Base-by-base conservation (phyloP, 1,284 basidiomycete genomes). In the Trametes polyzona region DNA sequence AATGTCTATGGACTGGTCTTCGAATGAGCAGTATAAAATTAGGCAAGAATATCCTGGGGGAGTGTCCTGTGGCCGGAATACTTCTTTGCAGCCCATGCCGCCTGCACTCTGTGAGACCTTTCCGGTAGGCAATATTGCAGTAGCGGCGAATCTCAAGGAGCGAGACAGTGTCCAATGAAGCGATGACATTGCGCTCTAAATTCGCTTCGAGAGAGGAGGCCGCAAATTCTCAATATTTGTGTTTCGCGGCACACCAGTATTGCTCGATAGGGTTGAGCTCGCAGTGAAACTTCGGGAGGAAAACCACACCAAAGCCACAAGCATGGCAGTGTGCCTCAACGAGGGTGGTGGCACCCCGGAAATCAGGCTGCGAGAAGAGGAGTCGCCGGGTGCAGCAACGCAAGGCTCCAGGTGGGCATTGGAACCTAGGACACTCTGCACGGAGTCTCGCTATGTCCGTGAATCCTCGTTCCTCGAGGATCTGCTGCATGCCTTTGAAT, bases 401-500 rank as follows among this genome's bases (percentile, higher is more conserved):
- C 2, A 51, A 41, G 4, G 32, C 26, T 12, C 35, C 55, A 1
- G 59, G 46, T 4, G 32, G 23, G 48, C 70, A 71, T 24, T 67
- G 59, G 57, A 68, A 68, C 8, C 52, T 42, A 12, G 36, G 27
- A 40, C 68, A 69, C 32, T 66, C 30, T 1, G 67, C 63, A 4
- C 39, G 29, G 6, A 67, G 36, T 0, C 39, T 29, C 7, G 14
- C 21, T 6, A 32, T 21, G 11, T 55, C 12, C 5, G 2, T 5
- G 24, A 48, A 53, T 11, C 58, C 51, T n/a, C 54, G 35, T 47
- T 60, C 58, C 43, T 69, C 55, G 3, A 77, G 62, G 17, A 77
- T 69, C 0, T 47, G 11, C 0, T 59, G 62, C 73, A 76, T 76
- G 0, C 74, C 75, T 55, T 76, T 76, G 65, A 74, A 74, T 3